Conservation (phyloP, 2,329 filamentous ascomycete genomes). For the Trichoderma sp. region DNA sequence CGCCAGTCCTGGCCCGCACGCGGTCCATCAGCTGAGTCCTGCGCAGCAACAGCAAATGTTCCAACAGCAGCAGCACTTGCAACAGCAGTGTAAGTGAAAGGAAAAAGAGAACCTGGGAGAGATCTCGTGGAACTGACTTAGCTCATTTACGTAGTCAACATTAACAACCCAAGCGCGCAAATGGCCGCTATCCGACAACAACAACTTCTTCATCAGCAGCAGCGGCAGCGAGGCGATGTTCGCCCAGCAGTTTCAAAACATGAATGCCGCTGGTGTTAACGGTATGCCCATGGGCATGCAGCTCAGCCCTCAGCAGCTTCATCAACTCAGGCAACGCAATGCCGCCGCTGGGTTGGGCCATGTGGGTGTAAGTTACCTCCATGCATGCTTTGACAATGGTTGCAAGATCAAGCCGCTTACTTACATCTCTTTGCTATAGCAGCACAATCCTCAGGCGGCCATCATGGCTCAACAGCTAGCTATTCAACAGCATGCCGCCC, state of each 20-base stretch:
- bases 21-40: constrained; percentile 70
- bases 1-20: constrained; percentile 65
- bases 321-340: constrained; percentile 49
- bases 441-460: constrained; percentile 34
- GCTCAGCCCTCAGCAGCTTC: constrained; percentile 52
- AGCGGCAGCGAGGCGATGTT: constrained; percentile 58
- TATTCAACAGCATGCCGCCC: constrained; percentile 41
- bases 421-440: constrained; percentile 23
- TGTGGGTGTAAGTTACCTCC: constrained; percentile 35
- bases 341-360: constrained; percentile 42
- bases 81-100: constrained; percentile 38
- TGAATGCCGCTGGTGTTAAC: constrained; percentile 43
- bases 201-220: constrained; percentile 56
- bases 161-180: constrained; percentile 37
- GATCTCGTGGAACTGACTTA: neutral
- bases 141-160: constrained; percentile 31
- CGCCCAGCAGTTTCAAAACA: constrained; percentile 57
- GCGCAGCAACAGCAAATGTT: constrained; percentile 60
- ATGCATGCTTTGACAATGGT: neutral
- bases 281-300: constrained; percentile 57
- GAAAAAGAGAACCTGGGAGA: neutral
- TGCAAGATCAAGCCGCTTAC: neutral
- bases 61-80: constrained; percentile 49
- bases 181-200: constrained; percentile 54
- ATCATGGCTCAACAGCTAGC: constrained; percentile 52